Conservation (phyloP, 2,329 filamentous ascomycete species). For the Aspergillus sp. region DNA sequence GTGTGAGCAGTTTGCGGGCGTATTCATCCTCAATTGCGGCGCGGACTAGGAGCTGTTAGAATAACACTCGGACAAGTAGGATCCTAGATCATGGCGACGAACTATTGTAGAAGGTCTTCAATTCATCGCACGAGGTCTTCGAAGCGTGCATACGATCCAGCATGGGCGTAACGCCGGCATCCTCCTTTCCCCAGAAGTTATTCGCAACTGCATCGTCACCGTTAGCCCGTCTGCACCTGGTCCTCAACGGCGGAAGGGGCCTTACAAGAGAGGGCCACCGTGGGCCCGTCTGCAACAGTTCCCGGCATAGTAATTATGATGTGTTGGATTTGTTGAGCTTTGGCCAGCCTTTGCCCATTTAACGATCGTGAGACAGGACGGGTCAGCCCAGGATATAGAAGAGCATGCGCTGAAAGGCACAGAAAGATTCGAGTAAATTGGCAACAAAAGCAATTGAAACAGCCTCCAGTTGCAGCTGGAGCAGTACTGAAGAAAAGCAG, state of each 20-base stretch:
- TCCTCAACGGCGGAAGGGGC: neutral
- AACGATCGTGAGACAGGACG: slow-evolving; percentile 18
- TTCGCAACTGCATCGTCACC: slow-evolving; percentile 68
- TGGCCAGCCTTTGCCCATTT: slow-evolving; percentile 39
- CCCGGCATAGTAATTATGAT: slow-evolving; percentile 55
- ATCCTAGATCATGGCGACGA: slow-evolving; percentile 29
- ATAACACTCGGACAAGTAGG: neutral
- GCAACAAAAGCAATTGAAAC: slow-evolving; percentile 6
- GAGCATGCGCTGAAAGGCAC: neutral
- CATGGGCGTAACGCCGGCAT: slow-evolving; percentile 88
- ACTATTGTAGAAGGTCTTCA: slow-evolving; percentile 88
- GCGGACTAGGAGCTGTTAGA: slow-evolving; percentile 59
- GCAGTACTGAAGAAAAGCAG: slow-evolving; percentile 13
- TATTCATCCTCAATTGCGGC: slow-evolving; percentile 97
- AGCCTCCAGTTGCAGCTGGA: slow-evolving; percentile 9
- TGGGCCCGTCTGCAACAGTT: slow-evolving; percentile 61
- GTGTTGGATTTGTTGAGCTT: slow-evolving; percentile 26
- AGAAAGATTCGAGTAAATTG: neutral
- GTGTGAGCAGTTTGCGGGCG: slow-evolving; percentile 77
- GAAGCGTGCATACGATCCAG: slow-evolving; percentile 92
- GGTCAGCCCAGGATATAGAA: slow-evolving; percentile 8
- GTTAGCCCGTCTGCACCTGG: slow-evolving; percentile 7
- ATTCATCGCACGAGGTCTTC: slow-evolving; percentile 91
- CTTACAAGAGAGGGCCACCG: slow-evolving; percentile 68
- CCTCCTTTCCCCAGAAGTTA: slow-evolving; percentile 99